Conservation (phyloP, 306 rosid species). For the Ormosia semicastrata region DNA sequence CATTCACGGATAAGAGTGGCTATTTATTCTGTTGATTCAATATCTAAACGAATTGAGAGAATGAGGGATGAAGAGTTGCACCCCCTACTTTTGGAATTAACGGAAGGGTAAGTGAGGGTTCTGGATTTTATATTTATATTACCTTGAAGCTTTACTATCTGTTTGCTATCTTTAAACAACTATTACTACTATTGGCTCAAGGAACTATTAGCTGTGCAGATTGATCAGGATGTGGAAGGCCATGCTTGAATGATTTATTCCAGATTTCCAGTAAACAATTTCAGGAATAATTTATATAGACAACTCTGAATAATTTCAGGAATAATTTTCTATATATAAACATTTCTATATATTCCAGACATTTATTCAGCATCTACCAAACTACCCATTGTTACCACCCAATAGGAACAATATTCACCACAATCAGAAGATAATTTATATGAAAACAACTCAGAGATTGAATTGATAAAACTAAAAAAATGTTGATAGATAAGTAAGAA, state of each 20-base stretch:
- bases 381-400: too few relatives aligned
- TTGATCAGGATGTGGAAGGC: slow-evolving; percentile 94
- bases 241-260: slow-evolving; percentile 97
- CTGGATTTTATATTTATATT: background rate
- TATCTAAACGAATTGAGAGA: slow-evolving; percentile 82
- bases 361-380: too few relatives aligned
- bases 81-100: slow-evolving; percentile 78
- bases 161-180: background rate
- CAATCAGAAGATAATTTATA: too few relatives aligned
- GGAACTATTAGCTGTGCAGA: slow-evolving; percentile 40
- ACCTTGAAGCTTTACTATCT: slow-evolving; percentile 3
- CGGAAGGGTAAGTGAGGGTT: slow-evolving; percentile 65
- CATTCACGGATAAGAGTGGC: slow-evolving; percentile 86
- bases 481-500: too few relatives aligned
- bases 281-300: too few relatives aligned
- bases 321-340: too few relatives aligned
- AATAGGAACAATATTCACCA: too few relatives aligned
- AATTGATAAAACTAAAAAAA: too few relatives aligned
- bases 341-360: too few relatives aligned
- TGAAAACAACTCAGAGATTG: too few relatives aligned
- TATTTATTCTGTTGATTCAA: slow-evolving; percentile 82
- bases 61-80: slow-evolving; percentile 94
- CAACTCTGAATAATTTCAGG: too few relatives aligned
- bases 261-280: too few relatives aligned
- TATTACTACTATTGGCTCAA: background rate